Base-by-base conservation (phyloP, 257 asterid genomes). In the Marsdenia floribunda region DNA sequence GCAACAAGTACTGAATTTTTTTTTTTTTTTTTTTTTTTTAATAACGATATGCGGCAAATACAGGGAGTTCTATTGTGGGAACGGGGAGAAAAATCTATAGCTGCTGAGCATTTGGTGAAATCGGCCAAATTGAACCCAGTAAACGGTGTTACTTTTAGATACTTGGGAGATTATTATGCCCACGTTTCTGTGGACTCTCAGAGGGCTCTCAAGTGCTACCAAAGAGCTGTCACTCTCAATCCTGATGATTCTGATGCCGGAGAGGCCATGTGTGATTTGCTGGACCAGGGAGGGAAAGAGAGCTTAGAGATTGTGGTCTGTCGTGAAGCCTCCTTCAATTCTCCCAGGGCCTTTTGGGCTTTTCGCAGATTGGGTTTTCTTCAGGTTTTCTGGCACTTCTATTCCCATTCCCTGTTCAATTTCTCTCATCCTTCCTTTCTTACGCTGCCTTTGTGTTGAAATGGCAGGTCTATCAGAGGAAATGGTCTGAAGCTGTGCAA, bases 321-420 rank as follows among this genome's bases (percentile, higher is more conserved):
- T 81, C 83, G 85, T 8, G 93, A 90, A 83, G 97, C 99, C 77
- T 83, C 93, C 16, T 86, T 84, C 78, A 88, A 84, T 75, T 94
- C 99, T 61, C 93, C 97, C 58, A 84, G 93, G 87, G 97, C 99
- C 38, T 94, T 92, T 78, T 94, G 99, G 99, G 97, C 99, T 50
- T 90, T 87, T 72, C 89, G 96, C 47, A 85, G 91, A 77, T 53
- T 94, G 85, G 99, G 99, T 78, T 93, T 86, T 80, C 92, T 91
- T 85, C 96, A 84, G 97, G 98, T 93, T 75, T 73, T 67, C 19
- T 57, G 37, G 61, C 46, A 42, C 18, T 76, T 70, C 6, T 19
- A 37, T 6, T 76, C 69, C 60, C 55, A 15, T 63, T 50, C n/a
- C 52, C 9, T 35, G 3, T 19, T 0, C 61, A 16, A 7, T 46